Evolutionary conservation across 148 eudicot genomes (phyloP).

Genomic region (Rhododendron kiyosumense): DNA sequence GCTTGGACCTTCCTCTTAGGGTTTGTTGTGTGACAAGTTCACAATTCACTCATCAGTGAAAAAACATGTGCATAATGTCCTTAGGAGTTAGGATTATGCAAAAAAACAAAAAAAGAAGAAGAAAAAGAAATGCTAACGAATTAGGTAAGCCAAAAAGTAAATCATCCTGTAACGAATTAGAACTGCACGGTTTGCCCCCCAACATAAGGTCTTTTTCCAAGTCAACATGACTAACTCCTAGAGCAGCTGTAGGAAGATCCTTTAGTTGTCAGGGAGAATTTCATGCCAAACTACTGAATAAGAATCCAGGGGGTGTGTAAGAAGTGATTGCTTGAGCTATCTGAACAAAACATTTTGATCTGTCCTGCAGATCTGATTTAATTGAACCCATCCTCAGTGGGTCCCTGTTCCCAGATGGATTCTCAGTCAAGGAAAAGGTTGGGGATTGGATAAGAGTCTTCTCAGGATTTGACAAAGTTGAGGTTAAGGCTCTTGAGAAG

Average conservation of each 20-base stretch:
- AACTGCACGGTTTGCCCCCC: neutral
- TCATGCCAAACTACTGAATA: neutral
- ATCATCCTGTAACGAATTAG: neutral
- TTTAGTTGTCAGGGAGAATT: neutral
- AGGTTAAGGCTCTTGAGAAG: constrained; percentile 90
- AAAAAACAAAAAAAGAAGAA: neutral
- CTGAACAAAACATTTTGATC: constrained; percentile 14
- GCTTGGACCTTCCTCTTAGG: neutral
- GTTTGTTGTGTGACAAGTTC: neutral
- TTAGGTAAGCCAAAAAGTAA: neutral
- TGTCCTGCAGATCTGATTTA: constrained; percentile 73
- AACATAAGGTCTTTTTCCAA: neutral
- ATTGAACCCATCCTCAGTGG: constrained; percentile 60
- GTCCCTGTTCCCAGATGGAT: constrained; percentile 68
- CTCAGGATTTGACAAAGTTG: constrained; percentile 77
- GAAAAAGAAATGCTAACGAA: neutral
- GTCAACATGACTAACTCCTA: neutral
- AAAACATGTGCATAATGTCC: neutral
- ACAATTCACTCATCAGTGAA: neutral
- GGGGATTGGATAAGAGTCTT: constrained; percentile 62
- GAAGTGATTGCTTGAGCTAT: neutral
- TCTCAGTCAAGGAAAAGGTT: constrained; percentile 64
- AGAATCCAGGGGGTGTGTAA: neutral
- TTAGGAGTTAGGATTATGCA: neutral
- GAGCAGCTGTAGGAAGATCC: neutral